Percentiles rank a stretch among this genome's conserved stretches.
Evolutionary conservation across 225 moss, liverwort and hornwort species (phyloP).

Genomic region (Asterella californica): DNA sequence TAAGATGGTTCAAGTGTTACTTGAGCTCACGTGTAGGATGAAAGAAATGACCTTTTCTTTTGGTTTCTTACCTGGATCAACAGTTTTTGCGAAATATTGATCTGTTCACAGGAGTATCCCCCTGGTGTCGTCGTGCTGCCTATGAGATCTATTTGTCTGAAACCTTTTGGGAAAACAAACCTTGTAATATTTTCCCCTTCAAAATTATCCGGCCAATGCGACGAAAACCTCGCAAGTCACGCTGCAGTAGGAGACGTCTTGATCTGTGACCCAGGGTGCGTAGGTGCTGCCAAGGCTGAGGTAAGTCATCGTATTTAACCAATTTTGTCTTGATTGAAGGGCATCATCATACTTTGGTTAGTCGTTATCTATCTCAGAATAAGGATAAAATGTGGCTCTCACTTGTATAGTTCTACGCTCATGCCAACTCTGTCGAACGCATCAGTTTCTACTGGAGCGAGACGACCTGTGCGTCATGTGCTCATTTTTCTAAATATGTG

Average conservation of each 20-base stretch:
- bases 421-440: background rate
- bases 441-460: background rate
- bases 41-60: background rate
- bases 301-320: slow-evolving; percentile 27
- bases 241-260: slow-evolving; percentile 76
- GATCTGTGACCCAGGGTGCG: slow-evolving; percentile 85
- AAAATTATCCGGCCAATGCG: slow-evolving; percentile 45
- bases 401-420: background rate
- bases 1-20: background rate
- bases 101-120: slow-evolving; percentile 69
- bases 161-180: slow-evolving; percentile 76
- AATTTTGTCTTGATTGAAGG: background rate
- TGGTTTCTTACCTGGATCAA: background rate
- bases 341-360: background rate
- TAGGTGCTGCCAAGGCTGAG: slow-evolving; percentile 66
- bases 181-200: slow-evolving; percentile 87
- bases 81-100: background rate
- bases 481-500: slow-evolving; percentile 44
- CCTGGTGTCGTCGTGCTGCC: slow-evolving; percentile 82
- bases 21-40: no score
- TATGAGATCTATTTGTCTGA: slow-evolving; percentile 60
- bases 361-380: background rate
- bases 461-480: background rate
- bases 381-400: background rate
- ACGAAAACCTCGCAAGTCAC: slow-evolving; percentile 36